Evolutionary conservation across 768 basidiomycete species (phyloP).

Genomic region (Phylloporus arenicola): DNA sequence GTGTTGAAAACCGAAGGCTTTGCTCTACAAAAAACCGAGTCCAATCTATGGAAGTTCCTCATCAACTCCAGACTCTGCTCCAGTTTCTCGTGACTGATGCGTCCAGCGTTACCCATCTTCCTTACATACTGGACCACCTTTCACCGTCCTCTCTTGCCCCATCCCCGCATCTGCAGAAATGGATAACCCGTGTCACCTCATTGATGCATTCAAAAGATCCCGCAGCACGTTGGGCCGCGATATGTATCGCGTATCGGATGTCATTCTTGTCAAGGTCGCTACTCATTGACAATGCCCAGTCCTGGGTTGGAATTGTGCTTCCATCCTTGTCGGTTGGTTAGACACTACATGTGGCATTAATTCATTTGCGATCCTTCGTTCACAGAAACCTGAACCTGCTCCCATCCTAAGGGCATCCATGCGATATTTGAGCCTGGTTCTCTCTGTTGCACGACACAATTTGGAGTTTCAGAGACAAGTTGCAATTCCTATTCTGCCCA

Average conservation of each 20-base stretch:
- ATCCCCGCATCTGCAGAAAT: conserved; percentile 67
- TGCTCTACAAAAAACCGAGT: background rate
- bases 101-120: conserved; percentile 52
- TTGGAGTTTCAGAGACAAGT: conserved; percentile 82
- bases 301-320: conserved; percentile 63
- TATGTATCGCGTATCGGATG: conserved; percentile 68
- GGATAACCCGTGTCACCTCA: conserved; percentile 67
- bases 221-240: conserved; percentile 75
- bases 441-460: conserved; percentile 52
- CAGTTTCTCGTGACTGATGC: conserved; percentile 68
- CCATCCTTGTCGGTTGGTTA: conserved; percentile 65
- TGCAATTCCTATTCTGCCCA: conserved; percentile 63
- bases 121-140: conserved; percentile 54
- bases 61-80: conserved; percentile 58
- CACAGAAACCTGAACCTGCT: conserved; percentile 62
- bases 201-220: conserved; percentile 73
- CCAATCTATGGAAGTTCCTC: conserved; percentile 38
- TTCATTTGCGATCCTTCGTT: conserved; percentile 12
- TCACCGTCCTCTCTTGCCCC: conserved; percentile 48
- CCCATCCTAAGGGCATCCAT: conserved; percentile 59
- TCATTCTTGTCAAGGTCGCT: conserved; percentile 50
- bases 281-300: conserved; percentile 66
- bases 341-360: conserved; percentile 13
- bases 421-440: conserved; percentile 58
- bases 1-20: conserved; percentile 27